Evolutionary conservation across 164 flowering plant genomes (phyloP), one percentile per base, ranked within the genome.

Genomic region (Sextonia rubra): DNA sequence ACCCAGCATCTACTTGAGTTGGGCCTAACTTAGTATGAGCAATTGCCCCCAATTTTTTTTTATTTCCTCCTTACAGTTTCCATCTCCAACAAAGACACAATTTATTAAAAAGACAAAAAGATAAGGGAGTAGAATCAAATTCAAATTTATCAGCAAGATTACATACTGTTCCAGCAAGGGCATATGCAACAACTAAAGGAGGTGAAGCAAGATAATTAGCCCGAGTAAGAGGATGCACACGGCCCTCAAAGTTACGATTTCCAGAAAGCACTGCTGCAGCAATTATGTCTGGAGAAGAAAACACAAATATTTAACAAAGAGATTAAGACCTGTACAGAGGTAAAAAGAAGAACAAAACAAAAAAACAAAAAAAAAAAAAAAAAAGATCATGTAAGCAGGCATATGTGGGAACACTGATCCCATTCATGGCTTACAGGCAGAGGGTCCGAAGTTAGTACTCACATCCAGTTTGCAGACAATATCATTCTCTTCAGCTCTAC

Each of bases 121-220:
- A 37, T 37, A 37, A 9, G 44, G 44, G 25, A 25, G n/a, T 27
- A 71, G 23, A 29, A 44, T 8, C 7, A 5, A 49, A 69, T 17
- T 48, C 37, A 27, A 48, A 69, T 15, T 7, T 22, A 27, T 12
- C 56, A 22, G 56, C 56, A 49, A 71, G 49, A 23, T 49, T 55
- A 68, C 74, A 66, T 78, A 92, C 98, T 70, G 98, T 94, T 75
- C 99, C 99, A 83, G 96, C 98, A 77, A 94, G 91, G 61, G 98
- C 99, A 81, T 92, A 94, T 2, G 99, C 99, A 69, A 94, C 97
- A 69, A 94, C 99, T 24, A 94, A 79, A 20, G 98, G 99, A 79
- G 99, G 99, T n/a, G 97, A 94, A 61, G 94, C 97, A 83, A 94
- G 97, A 76, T 94, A 92, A 76, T 94, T 94, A 15, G 99, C 99